Base-by-base conservation (phyloP, 306 rosid genomes). In the Psophocarpus tetragonolobus region DNA sequence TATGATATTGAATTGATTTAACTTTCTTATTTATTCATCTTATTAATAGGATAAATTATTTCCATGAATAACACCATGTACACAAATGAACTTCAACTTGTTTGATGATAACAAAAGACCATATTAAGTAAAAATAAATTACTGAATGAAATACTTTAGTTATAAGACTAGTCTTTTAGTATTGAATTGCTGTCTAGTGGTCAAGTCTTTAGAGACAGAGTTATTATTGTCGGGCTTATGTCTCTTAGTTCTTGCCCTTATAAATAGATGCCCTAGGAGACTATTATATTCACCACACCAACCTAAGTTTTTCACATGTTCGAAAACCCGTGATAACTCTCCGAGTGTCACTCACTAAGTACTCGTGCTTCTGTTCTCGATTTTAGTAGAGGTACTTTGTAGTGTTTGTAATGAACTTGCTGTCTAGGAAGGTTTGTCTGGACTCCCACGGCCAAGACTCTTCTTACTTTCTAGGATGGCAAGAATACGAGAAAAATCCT, bases 371-470 rank as follows among this genome's bases (percentile, higher is more conserved):
- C 58, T 10, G 11, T 60, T 76, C 38, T 27, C 64, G 21, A 73
- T 51, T 36, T 47, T 30, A 51, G 11, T 27, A 58, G 17, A 53
- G 36, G 27, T 6, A 41, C 47, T 4, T 33, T 2, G 64, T 30
- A 66, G 56, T 23, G 29, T 27, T 69, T 41, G 15, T 57, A 54
- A 83, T 47, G 68, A 84, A 58, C 77, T 87, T 90, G 93, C 65
- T 87, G 80, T 94, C 98, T 29, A 84, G 42, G 66, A 94, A 88
- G 80, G 90, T 82, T 75, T 78, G 79, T 26, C 71, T 85, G 1
- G 90, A 87, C 30, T 85, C 92, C 23, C 97, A 94, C 53, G 98
- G 98, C 33, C 91, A 94, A 60, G 91, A 89, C 73, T 94, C 97
- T 47, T 84, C 87, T 54, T 94, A 94, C 81, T 94, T 94, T 78